A percentile compares a stretch with the other conserved stretches of the same genome.
Conservation (phyloP, 495 filamentous ascomycete species). For the Hypomontagnella submonticulosa region DNA sequence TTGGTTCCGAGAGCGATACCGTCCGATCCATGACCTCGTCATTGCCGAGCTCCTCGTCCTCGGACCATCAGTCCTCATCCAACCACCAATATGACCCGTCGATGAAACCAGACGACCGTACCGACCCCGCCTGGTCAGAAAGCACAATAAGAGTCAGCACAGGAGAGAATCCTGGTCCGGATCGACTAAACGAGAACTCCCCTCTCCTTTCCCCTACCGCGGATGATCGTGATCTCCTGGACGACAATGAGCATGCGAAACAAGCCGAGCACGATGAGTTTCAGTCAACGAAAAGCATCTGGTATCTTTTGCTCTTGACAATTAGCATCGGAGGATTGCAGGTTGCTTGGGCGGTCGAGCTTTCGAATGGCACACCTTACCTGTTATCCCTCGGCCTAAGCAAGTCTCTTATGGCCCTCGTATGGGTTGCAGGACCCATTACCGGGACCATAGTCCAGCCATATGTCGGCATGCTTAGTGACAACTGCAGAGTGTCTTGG, state of each 20-base stretch:
- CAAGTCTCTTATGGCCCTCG: constrained; percentile 91
- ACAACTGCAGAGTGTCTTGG: constrained; percentile 82
- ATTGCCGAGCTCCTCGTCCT: constrained; percentile 42
- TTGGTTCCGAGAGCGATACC: constrained; percentile 22
- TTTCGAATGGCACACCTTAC: constrained; percentile 82
- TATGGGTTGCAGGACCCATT: constrained; percentile 93
- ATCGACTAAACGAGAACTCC: constrained; percentile 65
- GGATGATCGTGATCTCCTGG: constrained; percentile 53
- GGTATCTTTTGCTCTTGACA: constrained; percentile 86
- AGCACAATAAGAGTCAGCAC: constrained; percentile 31
- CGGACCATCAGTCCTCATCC: constrained; percentile 34
- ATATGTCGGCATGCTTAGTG: constrained; percentile 91
- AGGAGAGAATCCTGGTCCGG: constrained; percentile 26
- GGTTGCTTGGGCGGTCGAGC: constrained; percentile 93
- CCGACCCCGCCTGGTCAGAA: constrained; percentile 33
- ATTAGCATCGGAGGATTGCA: constrained; percentile 86
- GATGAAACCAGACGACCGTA: constrained; percentile 21
- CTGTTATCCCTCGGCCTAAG: constrained; percentile 82
- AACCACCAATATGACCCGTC: constrained; percentile 31
- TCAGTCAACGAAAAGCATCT: constrained; percentile 76
- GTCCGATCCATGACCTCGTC: constrained; percentile 47
- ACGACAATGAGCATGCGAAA: constrained; percentile 45
- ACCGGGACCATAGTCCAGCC: constrained; percentile 90
- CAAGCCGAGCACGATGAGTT: constrained; percentile 56
- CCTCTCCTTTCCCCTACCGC: constrained; percentile 66